Percentiles rank a stretch among this genome's conserved stretches.
These are phyloP conservation scores for Glarea lozoyensis DNA, from an alignment of 495 filamentous ascomycete genomes.

Conservation along the genomic window DNA sequence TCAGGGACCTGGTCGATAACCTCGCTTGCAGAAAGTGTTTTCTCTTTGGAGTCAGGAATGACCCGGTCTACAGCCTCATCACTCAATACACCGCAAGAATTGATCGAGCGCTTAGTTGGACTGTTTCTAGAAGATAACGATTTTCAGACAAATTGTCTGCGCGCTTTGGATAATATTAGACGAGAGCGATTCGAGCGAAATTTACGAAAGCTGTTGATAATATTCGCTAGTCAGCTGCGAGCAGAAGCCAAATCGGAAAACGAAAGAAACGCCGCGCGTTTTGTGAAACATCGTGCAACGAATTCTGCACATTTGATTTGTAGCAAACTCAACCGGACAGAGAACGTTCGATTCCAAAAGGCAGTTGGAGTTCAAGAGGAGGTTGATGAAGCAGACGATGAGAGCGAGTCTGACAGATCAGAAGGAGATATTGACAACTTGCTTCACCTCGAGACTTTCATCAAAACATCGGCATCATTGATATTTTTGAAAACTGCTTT, in stretches of 20 bases:
- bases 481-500: constrained; percentile 1
- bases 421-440: constrained; percentile 8
- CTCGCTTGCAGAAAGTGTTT: constrained; percentile 9
- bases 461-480: constrained; percentile 9
- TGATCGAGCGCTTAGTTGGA: constrained; percentile 5
- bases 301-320: constrained; percentile 14
- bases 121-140: constrained; percentile 7
- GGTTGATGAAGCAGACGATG: not conserved
- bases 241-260: constrained; percentile 4
- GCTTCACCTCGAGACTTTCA: constrained; percentile 8
- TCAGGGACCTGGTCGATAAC: no score
- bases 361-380: not conserved
- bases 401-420: constrained; percentile 4
- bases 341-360: not conserved
- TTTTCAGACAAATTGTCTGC: not conserved
- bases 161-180: not conserved
- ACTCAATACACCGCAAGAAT: constrained; percentile 1
- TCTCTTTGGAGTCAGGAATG: not conserved
- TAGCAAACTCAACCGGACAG: not conserved
- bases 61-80: constrained; percentile 12
- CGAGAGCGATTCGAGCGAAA: constrained; percentile 10
- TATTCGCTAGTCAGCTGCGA: constrained; percentile 4
- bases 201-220: constrained; percentile 5
- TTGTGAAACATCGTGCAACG: constrained; percentile 10
- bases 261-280: constrained; percentile 7